Evolutionary conservation across 352 stramenopile genomes (phyloP).

Genomic region (Phytophthora pisi): DNA sequence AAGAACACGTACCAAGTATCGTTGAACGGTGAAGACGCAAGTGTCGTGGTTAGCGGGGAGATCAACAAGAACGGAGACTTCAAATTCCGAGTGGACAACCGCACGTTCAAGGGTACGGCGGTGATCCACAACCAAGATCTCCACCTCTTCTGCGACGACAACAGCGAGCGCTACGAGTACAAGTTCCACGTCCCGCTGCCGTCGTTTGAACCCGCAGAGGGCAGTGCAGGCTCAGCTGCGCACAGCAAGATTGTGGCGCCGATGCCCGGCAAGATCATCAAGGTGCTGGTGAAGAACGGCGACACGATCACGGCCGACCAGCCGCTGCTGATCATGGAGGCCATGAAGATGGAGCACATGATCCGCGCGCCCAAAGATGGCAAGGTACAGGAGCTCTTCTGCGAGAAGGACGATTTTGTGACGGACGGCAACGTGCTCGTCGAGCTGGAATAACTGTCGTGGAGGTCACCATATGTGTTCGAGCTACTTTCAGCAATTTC

Average conservation of each 20-base stretch:
- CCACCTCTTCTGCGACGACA: conserved; percentile 82
- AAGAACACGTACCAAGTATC: conserved; percentile 52
- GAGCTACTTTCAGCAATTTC: no score
- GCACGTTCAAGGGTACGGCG: conserved; percentile 68
- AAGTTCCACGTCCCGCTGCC: conserved; percentile 78
- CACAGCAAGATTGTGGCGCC: conserved; percentile 83
- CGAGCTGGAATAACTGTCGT: conserved; percentile 48
- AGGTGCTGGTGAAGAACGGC: conserved; percentile 88
- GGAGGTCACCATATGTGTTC: not conserved
- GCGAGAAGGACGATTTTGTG: conserved; percentile 77
- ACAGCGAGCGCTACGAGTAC: conserved; percentile 77
- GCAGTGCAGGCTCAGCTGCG: conserved; percentile 17
- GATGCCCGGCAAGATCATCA: conserved; percentile 96
- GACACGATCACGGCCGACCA: conserved; percentile 89
- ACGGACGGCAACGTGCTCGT: conserved; percentile 77
- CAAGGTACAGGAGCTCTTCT: conserved; percentile 74
- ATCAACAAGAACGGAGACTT: conserved; percentile 62
- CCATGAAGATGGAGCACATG: conserved; percentile 98
- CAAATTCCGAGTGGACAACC: conserved; percentile 67
- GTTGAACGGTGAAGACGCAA: conserved; percentile 32
- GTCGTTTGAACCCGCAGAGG: conserved; percentile 47
- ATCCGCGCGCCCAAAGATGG: conserved; percentile 78
- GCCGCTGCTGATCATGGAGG: conserved; percentile 94
- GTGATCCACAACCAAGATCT: conserved; percentile 72
- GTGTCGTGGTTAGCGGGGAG: conserved; percentile 35